Conservation (phyloP, 768 basidiomycete species). For the Harrya chromipes region DNA sequence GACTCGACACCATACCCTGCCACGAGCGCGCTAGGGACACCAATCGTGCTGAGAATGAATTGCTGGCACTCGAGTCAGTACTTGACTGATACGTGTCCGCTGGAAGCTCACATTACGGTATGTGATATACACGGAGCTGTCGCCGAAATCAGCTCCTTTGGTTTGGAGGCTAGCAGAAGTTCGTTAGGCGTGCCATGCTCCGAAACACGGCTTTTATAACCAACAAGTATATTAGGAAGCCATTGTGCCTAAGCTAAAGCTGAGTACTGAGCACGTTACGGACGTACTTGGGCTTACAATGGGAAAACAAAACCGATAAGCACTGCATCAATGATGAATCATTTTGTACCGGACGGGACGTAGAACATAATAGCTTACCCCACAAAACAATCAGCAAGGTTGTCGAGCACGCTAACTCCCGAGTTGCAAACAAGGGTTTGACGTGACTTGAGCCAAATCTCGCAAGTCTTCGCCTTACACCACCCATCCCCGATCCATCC, state of each 20-base stretch:
- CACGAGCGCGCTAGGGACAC: slow-evolving; percentile 54
- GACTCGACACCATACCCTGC: slow-evolving; percentile 55
- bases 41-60: slow-evolving; percentile 55
- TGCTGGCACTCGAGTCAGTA: slow-evolving; percentile 33
- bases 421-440: slow-evolving; percentile 47
- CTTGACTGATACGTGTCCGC: background rate
- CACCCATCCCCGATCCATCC: slow-evolving; percentile 37
- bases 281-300: slow-evolving; percentile 37
- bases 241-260: slow-evolving; percentile 40
- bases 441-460: slow-evolving; percentile 43
- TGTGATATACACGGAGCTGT: slow-evolving; percentile 64
- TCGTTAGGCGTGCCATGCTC: background rate
- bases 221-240: slow-evolving; percentile 53
- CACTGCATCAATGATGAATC: slow-evolving; percentile 35
- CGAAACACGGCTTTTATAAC: background rate
- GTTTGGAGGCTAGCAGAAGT: slow-evolving; percentile 47
- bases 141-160: slow-evolving; percentile 68
- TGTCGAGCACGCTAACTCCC: slow-evolving; percentile 50
- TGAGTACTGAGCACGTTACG: background rate
- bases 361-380: slow-evolving; percentile 32
- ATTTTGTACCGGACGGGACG: background rate
- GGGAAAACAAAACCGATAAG: slow-evolving; percentile 78
- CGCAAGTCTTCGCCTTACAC: slow-evolving; percentile 38
- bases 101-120: slow-evolving; percentile 59
- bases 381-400: slow-evolving; percentile 49